Base-by-base conservation (phyloP, 2,329 filamentous ascomycete species). In the Sarocladiaceae sp. region DNA sequence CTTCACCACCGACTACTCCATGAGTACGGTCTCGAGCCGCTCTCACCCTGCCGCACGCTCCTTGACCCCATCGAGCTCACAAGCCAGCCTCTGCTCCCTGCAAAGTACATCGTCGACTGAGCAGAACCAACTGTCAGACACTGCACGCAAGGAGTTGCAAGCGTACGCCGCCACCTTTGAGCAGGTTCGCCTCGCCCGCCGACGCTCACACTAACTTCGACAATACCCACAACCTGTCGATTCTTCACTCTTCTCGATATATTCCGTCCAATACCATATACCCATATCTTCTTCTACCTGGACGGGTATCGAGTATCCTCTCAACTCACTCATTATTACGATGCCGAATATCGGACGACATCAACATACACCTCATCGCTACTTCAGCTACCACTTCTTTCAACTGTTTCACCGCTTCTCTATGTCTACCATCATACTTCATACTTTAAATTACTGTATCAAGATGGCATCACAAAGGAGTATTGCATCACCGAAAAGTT, bases 111-210 rank as follows among this genome's bases (percentile, higher is more conserved):
- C 74, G 20, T 78, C 76, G 46, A 72, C 72, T 54, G 78, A 80
- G 46, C 62, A 66, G 18, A 63, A 62, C 33, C 72, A 76, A 39
- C 70, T 95, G 51, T 89, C 88, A 3, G 82, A 86, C 51, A 84
- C 85, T 63, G 83, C 86, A 21, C 81, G 80, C 56, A 82, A 79
- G 63, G 88, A 95, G 62, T 77, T 96, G 27, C 81, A 83, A 59
- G 83, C 85, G 53, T 96, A 96, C 64, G 86, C 87, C 53, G 86
- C 84, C 59, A 88, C 85, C 2, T 95, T 96, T 61, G 90, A 96
- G 64, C 85, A 89, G 53, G 82, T 85, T 47, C 77, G 86, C 49
- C 60, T 71, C 45, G 74, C 78, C 55, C 73, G 76, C 53, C 67
- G 76, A 56, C 65, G 80, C 68, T 74, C 76, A 23, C 70, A 73